phyloP scores from a whole-genome alignment of 805 yeast species.

The Metschnikowia reukaufii region DNA sequence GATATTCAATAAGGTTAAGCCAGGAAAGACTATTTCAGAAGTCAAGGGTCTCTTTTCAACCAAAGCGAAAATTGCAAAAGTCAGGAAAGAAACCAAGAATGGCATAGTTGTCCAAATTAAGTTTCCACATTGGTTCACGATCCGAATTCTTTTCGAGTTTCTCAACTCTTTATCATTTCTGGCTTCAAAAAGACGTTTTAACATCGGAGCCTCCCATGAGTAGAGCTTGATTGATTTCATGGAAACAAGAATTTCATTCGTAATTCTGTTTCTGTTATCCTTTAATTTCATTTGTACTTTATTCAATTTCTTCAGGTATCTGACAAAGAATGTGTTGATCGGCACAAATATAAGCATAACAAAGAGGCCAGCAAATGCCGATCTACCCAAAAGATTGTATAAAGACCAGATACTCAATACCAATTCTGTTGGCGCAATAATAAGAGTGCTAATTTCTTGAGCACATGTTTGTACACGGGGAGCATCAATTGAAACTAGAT shows the following conservation, averaged over 20 bases:
- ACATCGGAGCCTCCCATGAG: constrained; percentile 30
- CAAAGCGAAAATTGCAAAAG: constrained; percentile 55
- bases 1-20: constrained; percentile 58
- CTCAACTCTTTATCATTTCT: constrained; percentile 24
- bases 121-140: constrained; percentile 40
- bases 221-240: constrained; percentile 29
- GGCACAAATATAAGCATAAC: constrained; percentile 22
- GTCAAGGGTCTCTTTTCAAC: constrained; percentile 51
- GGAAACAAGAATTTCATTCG: constrained; percentile 24
- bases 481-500: constrained; percentile 26
- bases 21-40: constrained; percentile 69
- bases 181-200: constrained; percentile 19
- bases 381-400: constrained; percentile 24
- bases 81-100: constrained; percentile 59
- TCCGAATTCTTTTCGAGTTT: constrained; percentile 21
- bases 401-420: constrained; percentile 23
- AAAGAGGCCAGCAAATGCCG: constrained; percentile 23
- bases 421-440: constrained; percentile 20
- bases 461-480: constrained; percentile 23
- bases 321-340: constrained; percentile 20
- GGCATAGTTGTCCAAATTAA: constrained; percentile 69
- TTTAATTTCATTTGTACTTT: constrained; percentile 20
- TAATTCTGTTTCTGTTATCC: constrained; percentile 24
- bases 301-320: constrained; percentile 15
- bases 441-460: constrained; percentile 19